phyloP scores from a whole-genome alignment of 2,329 filamentous ascomycete genomes.

The Xylaria sp. region DNA sequence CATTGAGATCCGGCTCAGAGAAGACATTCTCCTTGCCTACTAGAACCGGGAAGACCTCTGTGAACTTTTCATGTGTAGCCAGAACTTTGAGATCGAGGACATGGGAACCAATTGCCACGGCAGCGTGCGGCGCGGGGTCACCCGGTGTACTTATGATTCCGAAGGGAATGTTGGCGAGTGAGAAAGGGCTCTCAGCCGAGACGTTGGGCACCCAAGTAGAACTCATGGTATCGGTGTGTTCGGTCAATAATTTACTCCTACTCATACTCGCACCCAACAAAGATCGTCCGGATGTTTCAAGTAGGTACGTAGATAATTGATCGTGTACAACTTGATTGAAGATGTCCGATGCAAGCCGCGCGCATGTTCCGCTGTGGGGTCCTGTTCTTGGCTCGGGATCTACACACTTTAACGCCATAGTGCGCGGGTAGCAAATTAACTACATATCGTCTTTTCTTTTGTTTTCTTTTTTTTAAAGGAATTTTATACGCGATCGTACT shows the following conservation, averaged over 20 bases:
- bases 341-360: conserved; percentile 31
- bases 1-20: conserved; percentile 73
- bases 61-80: conserved; percentile 39
- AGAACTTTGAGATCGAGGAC: conserved; percentile 73
- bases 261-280: background rate
- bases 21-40: conserved; percentile 71
- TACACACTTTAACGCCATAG: background rate
- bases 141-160: conserved; percentile 77
- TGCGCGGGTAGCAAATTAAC: background rate
- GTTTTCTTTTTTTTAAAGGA: background rate
- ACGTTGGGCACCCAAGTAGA: conserved; percentile 51
- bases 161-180: conserved; percentile 84
- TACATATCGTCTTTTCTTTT: background rate
- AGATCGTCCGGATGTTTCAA: background rate
- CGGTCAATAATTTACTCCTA: background rate
- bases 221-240: conserved; percentile 35
- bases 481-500: background rate
- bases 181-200: conserved; percentile 65
- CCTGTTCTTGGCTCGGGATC: background rate
- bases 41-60: conserved; percentile 52
- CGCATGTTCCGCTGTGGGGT: conserved; percentile 26
- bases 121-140: conserved; percentile 68
- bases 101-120: conserved; percentile 77
- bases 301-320: background rate
- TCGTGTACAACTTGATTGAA: background rate